Percentiles rank a stretch among this genome's conserved stretches.
These are phyloP conservation scores for Zygosaccharomyces pseudorouxii DNA, from an alignment of 805 yeast species.

Conservation along the genomic window DNA sequence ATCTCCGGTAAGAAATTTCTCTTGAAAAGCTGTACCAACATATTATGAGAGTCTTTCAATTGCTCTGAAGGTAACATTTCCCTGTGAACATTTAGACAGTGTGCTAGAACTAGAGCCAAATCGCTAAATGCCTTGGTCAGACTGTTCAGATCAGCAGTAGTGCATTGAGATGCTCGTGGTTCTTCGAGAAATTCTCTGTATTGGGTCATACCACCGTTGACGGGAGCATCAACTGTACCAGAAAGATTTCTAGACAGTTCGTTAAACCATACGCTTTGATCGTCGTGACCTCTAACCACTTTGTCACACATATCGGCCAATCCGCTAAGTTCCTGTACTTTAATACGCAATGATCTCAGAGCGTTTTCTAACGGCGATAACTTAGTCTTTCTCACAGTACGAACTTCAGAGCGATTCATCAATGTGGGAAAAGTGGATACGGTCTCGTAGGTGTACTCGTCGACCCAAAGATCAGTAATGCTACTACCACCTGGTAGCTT, in stretches of 20 bases:
- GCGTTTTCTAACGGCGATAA: constrained; percentile 87
- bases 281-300: constrained; percentile 49
- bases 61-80: constrained; percentile 48
- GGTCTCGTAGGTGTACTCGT: constrained; percentile 76
- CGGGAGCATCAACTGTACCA: constrained; percentile 89
- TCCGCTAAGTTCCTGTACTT: constrained; percentile 68
- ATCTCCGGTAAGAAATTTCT: constrained; percentile 69
- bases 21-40: constrained; percentile 56
- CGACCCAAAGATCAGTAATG: constrained; percentile 80
- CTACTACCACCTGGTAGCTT: constrained; percentile 69
- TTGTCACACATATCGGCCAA: constrained; percentile 56
- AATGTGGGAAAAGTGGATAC: constrained; percentile 76
- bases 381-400: constrained; percentile 43
- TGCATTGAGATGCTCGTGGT: constrained; percentile 29
- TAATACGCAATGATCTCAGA: constrained; percentile 55
- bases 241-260: constrained; percentile 67
- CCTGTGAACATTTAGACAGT: constrained; percentile 67
- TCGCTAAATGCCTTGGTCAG: constrained; percentile 54
- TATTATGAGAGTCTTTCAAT: constrained; percentile 61
- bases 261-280: constrained; percentile 46
- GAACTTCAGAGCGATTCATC: constrained; percentile 78
- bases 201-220: constrained; percentile 87
- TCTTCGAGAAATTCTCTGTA: constrained; percentile 60
- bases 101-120: constrained; percentile 56
- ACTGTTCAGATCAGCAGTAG: constrained; percentile 29